phyloP scores from a whole-genome alignment of 2,329 filamentous ascomycete species.

The Aspergillus japonicus region DNA sequence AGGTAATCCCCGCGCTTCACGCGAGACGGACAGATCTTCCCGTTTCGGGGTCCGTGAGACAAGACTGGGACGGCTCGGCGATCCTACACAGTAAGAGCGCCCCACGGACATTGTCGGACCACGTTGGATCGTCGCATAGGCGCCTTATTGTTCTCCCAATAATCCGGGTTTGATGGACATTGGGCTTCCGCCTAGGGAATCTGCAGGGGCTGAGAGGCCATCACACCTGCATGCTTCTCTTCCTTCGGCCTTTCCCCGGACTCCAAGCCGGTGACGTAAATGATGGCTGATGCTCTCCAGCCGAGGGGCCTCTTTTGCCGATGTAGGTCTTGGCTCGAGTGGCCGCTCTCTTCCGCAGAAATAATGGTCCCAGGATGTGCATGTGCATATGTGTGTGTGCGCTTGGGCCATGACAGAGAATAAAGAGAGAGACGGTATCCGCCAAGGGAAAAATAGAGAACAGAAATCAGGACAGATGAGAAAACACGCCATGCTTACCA shows the following conservation, averaged over 20 bases:
- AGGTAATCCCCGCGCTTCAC: slow-evolving; percentile 7
- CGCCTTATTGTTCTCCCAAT: slow-evolving; percentile 6
- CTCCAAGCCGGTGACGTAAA: neutral
- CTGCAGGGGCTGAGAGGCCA: slow-evolving; percentile 8
- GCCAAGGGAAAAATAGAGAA: neutral
- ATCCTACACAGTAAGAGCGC: slow-evolving; percentile 3
- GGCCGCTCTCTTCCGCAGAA: neutral
- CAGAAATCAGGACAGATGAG: neutral
- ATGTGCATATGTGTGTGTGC: neutral
- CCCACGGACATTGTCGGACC: slow-evolving; percentile 12
- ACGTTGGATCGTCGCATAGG: slow-evolving; percentile 16
- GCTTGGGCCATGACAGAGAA: neutral
- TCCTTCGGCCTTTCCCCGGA: neutral
- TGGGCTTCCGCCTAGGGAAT: slow-evolving; percentile 7
- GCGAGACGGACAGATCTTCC: slow-evolving; percentile 7
- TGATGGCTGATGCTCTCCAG: neutral
- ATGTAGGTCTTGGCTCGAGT: neutral
- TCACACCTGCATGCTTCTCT: neutral
- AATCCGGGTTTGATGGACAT: slow-evolving; percentile 9
- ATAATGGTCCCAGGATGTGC: neutral
- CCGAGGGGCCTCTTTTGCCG: neutral
- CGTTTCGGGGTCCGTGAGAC: slow-evolving; percentile 16
- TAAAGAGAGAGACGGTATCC: neutral
- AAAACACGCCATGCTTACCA: neutral
- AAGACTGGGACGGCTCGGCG: slow-evolving; percentile 1